A percentile compares a stretch with the other conserved stretches of the same genome.
phyloP scores from a whole-genome alignment of 257 asterid genomes.

The Lantana camara region DNA sequence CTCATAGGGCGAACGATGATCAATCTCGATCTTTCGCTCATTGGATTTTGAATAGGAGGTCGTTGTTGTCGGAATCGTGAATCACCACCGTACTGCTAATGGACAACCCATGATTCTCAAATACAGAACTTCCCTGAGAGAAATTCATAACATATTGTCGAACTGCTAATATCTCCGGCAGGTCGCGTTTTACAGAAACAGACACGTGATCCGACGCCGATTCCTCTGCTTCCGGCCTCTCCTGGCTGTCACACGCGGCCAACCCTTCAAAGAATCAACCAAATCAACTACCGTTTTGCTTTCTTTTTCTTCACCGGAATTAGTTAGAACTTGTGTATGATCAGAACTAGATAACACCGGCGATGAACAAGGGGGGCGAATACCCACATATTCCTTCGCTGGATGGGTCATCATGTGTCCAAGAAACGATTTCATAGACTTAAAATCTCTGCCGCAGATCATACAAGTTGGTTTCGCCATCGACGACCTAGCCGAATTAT shows the following conservation, averaged over 20 bases:
- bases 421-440: slow-evolving; percentile 46
- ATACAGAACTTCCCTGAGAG: slow-evolving; percentile 4
- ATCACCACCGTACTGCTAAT: no score
- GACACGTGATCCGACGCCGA: neutral
- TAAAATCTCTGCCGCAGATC: slow-evolving; percentile 41
- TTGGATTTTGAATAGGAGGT: neutral
- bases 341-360: no score
- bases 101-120: no score
- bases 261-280: slow-evolving; percentile 19
- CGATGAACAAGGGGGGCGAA: slow-evolving; percentile 37
- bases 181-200: slow-evolving; percentile 13
- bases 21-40: neutral
- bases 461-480: slow-evolving; percentile 21
- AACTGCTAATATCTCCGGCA: slow-evolving; percentile 27
- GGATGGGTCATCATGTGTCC: slow-evolving; percentile 69
- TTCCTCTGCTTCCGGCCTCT: slow-evolving; percentile 35
- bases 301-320: neutral
- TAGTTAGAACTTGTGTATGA: slow-evolving; percentile 9
- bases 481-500: no score
- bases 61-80: no score
- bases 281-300: slow-evolving; percentile 14
- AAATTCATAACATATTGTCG: slow-evolving; percentile 35
- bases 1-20: neutral
- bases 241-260: slow-evolving; percentile 42
- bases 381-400: slow-evolving; percentile 50